These are phyloP conservation scores for Acorus gramineus DNA, from an alignment of 106 monocot species.

Conservation along the genomic window DNA sequence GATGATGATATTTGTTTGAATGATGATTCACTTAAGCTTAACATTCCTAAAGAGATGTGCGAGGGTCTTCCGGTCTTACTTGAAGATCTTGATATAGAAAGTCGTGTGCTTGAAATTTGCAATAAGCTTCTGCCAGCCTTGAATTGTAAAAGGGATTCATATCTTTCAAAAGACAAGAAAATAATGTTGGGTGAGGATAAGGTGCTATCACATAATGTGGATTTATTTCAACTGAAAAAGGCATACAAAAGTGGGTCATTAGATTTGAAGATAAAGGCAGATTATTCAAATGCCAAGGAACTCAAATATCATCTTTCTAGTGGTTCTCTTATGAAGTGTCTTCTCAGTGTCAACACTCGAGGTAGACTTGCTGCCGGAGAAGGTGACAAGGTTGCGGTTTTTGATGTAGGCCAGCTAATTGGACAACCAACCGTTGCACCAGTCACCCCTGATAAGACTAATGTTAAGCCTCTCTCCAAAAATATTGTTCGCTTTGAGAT, in stretches of 20 bases:
- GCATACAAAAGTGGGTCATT: conserved; percentile 90
- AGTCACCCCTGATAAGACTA: conserved; percentile 80
- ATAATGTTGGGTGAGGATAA: conserved; percentile 57
- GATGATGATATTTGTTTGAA: conserved; percentile 69
- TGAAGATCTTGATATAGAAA: conserved; percentile 58
- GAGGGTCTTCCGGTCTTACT: conserved; percentile 44
- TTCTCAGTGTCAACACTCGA: conserved; percentile 65
- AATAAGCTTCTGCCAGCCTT: conserved; percentile 55
- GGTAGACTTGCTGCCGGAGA: conserved; percentile 95
- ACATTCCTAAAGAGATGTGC: conserved; percentile 53
- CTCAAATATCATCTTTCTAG: conserved; percentile 64
- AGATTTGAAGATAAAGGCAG: conserved; percentile 90
- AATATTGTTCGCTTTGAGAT: conserved; percentile 97
- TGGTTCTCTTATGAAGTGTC: conserved; percentile 76
- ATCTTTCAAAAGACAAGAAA: conserved; percentile 67
- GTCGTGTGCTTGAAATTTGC: conserved; percentile 50
- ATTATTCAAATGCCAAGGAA: conserved; percentile 88
- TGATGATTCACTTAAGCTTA: conserved; percentile 49
- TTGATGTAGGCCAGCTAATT: conserved; percentile 88
- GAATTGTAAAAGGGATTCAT: conserved; percentile 34
- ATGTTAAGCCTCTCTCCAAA: conserved; percentile 76
- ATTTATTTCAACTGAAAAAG: conserved; percentile 80
- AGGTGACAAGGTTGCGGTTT: conserved; percentile 92
- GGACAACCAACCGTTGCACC: conserved; percentile 62
- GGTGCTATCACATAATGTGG: conserved; percentile 37